These are phyloP conservation scores for Alternaria sp. DNA, from an alignment of 2,329 filamentous ascomycete species.

Conservation along the genomic window DNA sequence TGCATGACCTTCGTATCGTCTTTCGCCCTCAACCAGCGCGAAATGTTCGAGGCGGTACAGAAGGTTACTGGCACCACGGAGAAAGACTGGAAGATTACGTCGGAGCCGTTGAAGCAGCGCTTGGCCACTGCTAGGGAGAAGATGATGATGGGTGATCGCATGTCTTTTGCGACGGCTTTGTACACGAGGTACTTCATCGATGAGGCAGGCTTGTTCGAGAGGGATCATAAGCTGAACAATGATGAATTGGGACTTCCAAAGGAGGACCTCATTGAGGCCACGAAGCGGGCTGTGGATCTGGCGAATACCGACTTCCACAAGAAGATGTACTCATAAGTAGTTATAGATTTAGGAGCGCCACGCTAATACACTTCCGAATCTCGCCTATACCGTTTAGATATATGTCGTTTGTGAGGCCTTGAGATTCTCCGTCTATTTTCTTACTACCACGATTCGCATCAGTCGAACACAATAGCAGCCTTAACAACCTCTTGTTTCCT, in stretches of 20 bases:
- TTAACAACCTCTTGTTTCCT: constrained; percentile 76
- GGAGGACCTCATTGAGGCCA: constrained; percentile 66
- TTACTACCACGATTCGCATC: background rate
- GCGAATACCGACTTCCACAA: constrained; percentile 11
- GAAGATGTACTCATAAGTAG: background rate
- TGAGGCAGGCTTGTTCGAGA: constrained; percentile 37
- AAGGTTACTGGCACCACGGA: constrained; percentile 43
- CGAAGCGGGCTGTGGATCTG: constrained; percentile 39
- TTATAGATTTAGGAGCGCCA: background rate
- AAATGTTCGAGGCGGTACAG: constrained; percentile 46
- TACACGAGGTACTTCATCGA: constrained; percentile 63
- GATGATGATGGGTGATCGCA: constrained; percentile 52
- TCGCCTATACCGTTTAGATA: background rate
- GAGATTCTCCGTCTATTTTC: background rate
- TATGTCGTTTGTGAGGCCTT: too few relatives aligned
- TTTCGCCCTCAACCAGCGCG: constrained; percentile 45
- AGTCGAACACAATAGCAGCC: constrained; percentile 73
- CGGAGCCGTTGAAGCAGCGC: constrained; percentile 56
- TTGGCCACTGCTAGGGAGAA: constrained; percentile 56
- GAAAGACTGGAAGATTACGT: constrained; percentile 45
- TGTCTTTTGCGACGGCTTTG: constrained; percentile 54
- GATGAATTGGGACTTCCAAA: constrained; percentile 62
- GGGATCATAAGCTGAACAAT: constrained; percentile 54
- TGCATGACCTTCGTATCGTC: constrained; percentile 45
- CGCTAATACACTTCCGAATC: background rate